Conservation (phyloP, 306 rosid genomes). For the Acmispon strigosus region DNA sequence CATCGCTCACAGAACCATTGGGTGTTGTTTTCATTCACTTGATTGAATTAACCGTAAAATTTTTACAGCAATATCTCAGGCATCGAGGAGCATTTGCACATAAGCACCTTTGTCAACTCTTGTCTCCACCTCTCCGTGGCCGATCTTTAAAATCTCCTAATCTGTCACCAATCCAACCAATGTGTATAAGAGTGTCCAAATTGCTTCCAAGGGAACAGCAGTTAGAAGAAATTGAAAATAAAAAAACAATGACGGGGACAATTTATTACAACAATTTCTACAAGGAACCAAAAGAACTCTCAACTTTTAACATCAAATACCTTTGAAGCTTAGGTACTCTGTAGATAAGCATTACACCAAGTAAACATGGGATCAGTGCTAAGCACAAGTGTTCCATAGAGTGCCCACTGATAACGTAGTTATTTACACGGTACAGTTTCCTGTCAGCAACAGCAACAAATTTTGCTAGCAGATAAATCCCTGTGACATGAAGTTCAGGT, state of each 20-base stretch:
- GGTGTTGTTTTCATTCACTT: not conserved
- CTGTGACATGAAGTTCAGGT: constrained; percentile 27
- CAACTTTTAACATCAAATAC: constrained; percentile 20
- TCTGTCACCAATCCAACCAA: constrained; percentile 33
- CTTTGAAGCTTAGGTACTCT: constrained; percentile 37
- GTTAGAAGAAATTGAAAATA: not conserved
- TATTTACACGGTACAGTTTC: constrained; percentile 42
- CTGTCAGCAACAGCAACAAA: constrained; percentile 51
- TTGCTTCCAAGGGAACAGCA: not conserved
- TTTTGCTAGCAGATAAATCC: constrained; percentile 55
- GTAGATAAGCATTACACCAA: constrained; percentile 49
- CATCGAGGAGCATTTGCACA: no score
- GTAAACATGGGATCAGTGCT: constrained; percentile 38
- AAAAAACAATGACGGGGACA: not conserved
- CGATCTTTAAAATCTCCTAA: constrained; percentile 36
- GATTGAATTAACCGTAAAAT: no score
- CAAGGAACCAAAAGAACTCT: not conserved
- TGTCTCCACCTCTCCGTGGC: constrained; percentile 21
- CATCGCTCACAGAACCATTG: not conserved
- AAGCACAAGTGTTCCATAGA: constrained; percentile 57
- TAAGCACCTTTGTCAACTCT: not conserved
- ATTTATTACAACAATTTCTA: not conserved
- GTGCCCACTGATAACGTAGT: constrained; percentile 51
- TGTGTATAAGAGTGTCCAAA: not conserved
- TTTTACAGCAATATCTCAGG: no score